Evolutionary conservation across 176 grass and related monocot genomes (phyloP).

Genomic region (Triticum monococcum): DNA sequence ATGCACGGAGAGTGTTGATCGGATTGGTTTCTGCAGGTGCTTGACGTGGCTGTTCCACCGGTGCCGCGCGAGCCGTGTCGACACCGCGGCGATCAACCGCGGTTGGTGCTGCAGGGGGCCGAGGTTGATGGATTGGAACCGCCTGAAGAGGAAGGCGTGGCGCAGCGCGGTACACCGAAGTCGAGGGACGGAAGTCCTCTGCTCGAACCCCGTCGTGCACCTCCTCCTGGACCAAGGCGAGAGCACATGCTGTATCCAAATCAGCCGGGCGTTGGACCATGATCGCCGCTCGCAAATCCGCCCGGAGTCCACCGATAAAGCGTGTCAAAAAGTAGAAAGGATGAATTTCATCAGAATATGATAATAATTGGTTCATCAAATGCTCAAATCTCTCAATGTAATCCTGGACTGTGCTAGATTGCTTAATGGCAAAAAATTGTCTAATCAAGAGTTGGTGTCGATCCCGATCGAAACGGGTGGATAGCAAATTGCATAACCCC

Average conservation of each 20-base stretch:
- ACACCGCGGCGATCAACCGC: too few relatives aligned
- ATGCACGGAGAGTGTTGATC: too few relatives aligned
- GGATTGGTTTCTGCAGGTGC: too few relatives aligned
- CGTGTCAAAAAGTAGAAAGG: too few relatives aligned
- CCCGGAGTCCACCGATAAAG: not conserved
- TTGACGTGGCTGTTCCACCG: rapidly evolving
- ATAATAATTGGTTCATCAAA: not conserved
- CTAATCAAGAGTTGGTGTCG: too few relatives aligned
- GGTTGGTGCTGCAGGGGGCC: too few relatives aligned
- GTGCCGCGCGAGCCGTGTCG: not conserved
- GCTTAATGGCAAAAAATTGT: not conserved
- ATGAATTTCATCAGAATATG: too few relatives aligned
- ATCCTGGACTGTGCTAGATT: not conserved
- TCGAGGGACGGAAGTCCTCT: too few relatives aligned
- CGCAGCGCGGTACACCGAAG: too few relatives aligned
- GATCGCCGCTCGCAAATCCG: not conserved
- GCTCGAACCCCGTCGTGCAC: too few relatives aligned
- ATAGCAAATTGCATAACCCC: not conserved
- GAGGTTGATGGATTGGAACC: too few relatives aligned
- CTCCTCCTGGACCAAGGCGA: not conserved
- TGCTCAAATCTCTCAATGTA: not conserved
- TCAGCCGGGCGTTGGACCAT: not conserved
- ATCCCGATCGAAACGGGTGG: not conserved
- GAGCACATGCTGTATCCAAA: not conserved
- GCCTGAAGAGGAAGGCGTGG: too few relatives aligned